A percentile compares a stretch with the other conserved stretches of the same genome.
Conservation (phyloP, 1,284 basidiomycete genomes). For the Boletus holoroseus region DNA sequence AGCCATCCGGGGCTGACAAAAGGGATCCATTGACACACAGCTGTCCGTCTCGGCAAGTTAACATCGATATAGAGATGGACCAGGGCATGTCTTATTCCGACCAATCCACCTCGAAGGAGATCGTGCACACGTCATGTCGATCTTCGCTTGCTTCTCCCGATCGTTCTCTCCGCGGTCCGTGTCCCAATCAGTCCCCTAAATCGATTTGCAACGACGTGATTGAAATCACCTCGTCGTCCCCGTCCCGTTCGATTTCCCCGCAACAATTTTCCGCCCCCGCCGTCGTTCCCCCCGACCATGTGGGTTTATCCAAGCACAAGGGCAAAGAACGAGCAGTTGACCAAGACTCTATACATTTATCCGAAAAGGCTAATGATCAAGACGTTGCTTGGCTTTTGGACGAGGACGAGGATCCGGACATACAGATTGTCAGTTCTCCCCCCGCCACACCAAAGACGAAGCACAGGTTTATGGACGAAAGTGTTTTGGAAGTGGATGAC, state of each 20-base stretch:
- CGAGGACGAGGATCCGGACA: slow-evolving; percentile 49
- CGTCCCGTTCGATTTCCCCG: slow-evolving; percentile 17
- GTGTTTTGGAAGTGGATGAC: slow-evolving; percentile 8
- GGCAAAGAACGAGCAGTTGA: slow-evolving; percentile 13
- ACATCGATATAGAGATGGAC: slow-evolving; percentile 53
- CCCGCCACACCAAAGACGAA: slow-evolving; percentile 29
- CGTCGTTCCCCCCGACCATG: neutral
- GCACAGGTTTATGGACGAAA: slow-evolving; percentile 5
- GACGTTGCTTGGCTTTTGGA: slow-evolving; percentile 63
- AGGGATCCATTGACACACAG: slow-evolving; percentile 32
- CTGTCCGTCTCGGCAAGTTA: slow-evolving; percentile 39
- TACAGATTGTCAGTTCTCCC: slow-evolving; percentile 48
- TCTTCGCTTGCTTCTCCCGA: slow-evolving; percentile 22
- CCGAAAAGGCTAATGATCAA: slow-evolving; percentile 18
- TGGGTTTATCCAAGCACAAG: slow-evolving; percentile 3
- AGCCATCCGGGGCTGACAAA: slow-evolving; percentile 34
- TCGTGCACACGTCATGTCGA: slow-evolving; percentile 1
- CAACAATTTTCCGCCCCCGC: neutral
- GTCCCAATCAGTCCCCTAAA: slow-evolving; percentile 22
- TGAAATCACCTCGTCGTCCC: slow-evolving; percentile 30
- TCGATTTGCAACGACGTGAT: slow-evolving; percentile 25
- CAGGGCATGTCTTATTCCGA: slow-evolving; percentile 18
- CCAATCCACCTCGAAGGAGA: slow-evolving; percentile 3
- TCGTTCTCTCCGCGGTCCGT: slow-evolving; percentile 10
- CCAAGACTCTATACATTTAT: neutral